These are phyloP conservation scores for Dactylellina cionopaga DNA, from an alignment of 2,329 filamentous ascomycete genomes.

Conservation along the genomic window DNA sequence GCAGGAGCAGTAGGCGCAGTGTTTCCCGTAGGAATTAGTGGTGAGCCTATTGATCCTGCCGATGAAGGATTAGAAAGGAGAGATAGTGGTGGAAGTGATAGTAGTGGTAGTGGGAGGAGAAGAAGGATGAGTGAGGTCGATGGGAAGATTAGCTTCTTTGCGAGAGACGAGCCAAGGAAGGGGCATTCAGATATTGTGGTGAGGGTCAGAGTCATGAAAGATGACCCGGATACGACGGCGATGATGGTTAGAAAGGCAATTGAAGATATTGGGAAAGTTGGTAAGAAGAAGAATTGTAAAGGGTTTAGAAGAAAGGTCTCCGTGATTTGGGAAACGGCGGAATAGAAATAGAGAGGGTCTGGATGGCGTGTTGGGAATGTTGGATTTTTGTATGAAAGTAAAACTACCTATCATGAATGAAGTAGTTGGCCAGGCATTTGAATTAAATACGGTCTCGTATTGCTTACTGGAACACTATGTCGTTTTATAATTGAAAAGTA, in stretches of 20 bases:
- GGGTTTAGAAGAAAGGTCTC: constrained; percentile 61
- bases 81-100: constrained; percentile 61
- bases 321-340: constrained; percentile 43
- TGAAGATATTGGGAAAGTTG: constrained; percentile 66
- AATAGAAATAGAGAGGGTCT: not conserved
- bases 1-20: constrained; percentile 69
- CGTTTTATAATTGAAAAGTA: no score
- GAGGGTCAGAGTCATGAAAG: constrained; percentile 62
- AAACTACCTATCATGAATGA: no score
- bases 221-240: constrained; percentile 59
- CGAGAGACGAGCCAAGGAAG: constrained; percentile 34
- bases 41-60: not conserved
- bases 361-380: not conserved
- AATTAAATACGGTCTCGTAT: no score
- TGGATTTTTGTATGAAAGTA: not conserved
- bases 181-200: constrained; percentile 63
- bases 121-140: constrained; percentile 62
- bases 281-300: constrained; percentile 69
- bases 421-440: no score
- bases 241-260: constrained; percentile 62
- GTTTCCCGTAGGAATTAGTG: constrained; percentile 70
- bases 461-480: no score
- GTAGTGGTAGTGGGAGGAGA: constrained; percentile 58
- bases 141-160: constrained; percentile 58
- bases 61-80: constrained; percentile 50